phyloP scores from a whole-genome alignment of 306 rosid genomes.

The Casuarina glauca region DNA sequence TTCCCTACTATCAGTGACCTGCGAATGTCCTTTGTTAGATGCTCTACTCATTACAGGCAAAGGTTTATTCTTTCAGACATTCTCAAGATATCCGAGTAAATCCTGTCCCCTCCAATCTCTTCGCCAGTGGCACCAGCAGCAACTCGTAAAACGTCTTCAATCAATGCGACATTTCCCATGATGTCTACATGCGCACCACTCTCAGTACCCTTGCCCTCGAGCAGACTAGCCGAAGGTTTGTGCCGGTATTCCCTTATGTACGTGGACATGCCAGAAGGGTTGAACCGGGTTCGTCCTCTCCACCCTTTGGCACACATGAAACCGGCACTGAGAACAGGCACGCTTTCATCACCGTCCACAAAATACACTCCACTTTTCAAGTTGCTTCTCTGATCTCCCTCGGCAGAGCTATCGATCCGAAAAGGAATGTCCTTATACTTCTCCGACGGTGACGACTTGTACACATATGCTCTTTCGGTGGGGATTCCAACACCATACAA shows the following conservation, averaged over 20 bases:
- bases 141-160: constrained; percentile 61
- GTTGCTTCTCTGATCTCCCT: constrained; percentile 41
- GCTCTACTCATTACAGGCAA: constrained; percentile 27
- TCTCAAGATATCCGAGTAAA: constrained; percentile 58
- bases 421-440: constrained; percentile 59
- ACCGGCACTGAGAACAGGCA: constrained; percentile 65
- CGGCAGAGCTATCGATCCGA: constrained; percentile 48
- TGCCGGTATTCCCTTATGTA: constrained; percentile 62
- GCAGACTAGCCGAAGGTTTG: constrained; percentile 44
- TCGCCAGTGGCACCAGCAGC: constrained; percentile 63
- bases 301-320: constrained; percentile 86
- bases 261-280: constrained; percentile 59
- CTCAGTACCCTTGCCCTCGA: constrained; percentile 53
- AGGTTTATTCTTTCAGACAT: constrained; percentile 58
- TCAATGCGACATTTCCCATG: constrained; percentile 57
- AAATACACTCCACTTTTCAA: constrained; percentile 47
- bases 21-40: not conserved
- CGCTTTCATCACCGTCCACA: constrained; percentile 66
- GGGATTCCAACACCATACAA: constrained; percentile 73
- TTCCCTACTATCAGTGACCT: not conserved
- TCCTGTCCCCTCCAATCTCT: constrained; percentile 68
- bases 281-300: constrained; percentile 75
- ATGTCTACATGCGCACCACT: constrained; percentile 57
- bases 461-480: constrained; percentile 54
- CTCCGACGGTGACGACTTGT: constrained; percentile 45